Evolutionary conservation across 2,329 filamentous ascomycete genomes (phyloP).

Genomic region (Pestalotiopsis sp.): DNA sequence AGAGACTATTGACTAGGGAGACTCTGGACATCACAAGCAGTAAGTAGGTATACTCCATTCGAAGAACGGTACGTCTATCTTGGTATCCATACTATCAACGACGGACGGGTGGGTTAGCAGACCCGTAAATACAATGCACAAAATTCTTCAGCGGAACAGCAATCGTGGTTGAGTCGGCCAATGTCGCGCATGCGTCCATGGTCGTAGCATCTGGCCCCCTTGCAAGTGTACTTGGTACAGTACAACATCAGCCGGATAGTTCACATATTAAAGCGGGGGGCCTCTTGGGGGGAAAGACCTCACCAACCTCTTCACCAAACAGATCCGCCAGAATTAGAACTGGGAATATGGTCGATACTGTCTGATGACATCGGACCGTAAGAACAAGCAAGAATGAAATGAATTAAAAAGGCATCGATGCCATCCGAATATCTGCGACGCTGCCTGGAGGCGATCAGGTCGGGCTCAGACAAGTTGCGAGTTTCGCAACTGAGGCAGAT

Average conservation of each 20-base stretch:
- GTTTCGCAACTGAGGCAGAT: conserved; percentile 32
- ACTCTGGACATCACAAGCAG: too few relatives aligned
- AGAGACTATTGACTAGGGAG: too few relatives aligned
- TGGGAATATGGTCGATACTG: not conserved
- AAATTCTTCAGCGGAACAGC: too few relatives aligned
- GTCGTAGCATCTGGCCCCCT: too few relatives aligned
- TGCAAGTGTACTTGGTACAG: too few relatives aligned
- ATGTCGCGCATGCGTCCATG: too few relatives aligned
- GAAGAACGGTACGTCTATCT: too few relatives aligned
- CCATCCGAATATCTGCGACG: conserved; percentile 19
- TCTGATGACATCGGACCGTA: not conserved
- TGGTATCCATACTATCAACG: too few relatives aligned
- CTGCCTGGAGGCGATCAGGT: conserved; percentile 19
- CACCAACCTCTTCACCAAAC: conserved; percentile 1
- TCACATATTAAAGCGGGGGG: not conserved
- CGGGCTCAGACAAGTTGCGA: conserved; percentile 24
- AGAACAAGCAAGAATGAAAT: not conserved
- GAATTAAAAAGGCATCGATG: conserved; percentile 7
- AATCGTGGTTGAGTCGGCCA: too few relatives aligned
- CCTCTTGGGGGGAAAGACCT: not conserved
- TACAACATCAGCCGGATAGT: not conserved
- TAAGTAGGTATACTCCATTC: too few relatives aligned
- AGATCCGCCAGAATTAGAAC: not conserved
- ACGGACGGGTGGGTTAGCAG: too few relatives aligned
- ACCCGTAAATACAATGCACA: too few relatives aligned